A percentile compares a stretch with the other conserved stretches of the same genome.
Conservation (phyloP, 2,329 filamentous ascomycete genomes). For the Raffaelea arxii region DNA sequence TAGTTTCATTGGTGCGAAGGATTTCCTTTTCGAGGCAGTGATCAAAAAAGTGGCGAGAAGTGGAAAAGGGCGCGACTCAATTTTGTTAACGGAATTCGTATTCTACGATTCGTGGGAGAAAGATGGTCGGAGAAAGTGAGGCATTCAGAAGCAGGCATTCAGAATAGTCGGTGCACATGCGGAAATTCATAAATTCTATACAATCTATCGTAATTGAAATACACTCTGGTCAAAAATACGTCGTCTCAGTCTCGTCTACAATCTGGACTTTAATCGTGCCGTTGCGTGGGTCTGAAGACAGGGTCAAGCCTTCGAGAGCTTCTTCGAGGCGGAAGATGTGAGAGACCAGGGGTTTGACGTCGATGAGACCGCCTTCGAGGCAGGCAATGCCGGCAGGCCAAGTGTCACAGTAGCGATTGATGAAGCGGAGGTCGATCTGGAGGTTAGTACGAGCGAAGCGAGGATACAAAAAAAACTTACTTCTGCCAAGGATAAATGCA, state of each 20-base stretch:
- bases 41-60: too few species aligned
- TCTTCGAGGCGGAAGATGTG: slow-evolving; percentile 54
- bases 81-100: too few species aligned
- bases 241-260: slow-evolving; percentile 32
- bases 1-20: too few species aligned
- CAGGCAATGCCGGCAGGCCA: slow-evolving; percentile 58
- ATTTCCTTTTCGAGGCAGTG: too few species aligned
- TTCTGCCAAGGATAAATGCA: slow-evolving; percentile 55
- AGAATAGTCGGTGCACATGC: too few species aligned
- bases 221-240: not conserved
- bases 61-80: too few species aligned
- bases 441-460: not conserved
- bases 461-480: slow-evolving; percentile 19
- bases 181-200: too few species aligned
- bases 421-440: slow-evolving; percentile 58
- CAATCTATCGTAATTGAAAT: too few species aligned
- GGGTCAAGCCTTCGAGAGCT: slow-evolving; percentile 46
- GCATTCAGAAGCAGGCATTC: too few species aligned
- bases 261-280: slow-evolving; percentile 53
- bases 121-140: too few species aligned
- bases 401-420: slow-evolving; percentile 60
- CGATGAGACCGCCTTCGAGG: slow-evolving; percentile 47
- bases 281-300: slow-evolving; percentile 39
- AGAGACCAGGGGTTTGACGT: slow-evolving; percentile 52
- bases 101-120: too few species aligned